Percentiles rank a stretch among this genome's conserved stretches.
Evolutionary conservation across 2,329 filamentous ascomycete species (phyloP).

Genomic region (Podosphaera xanthii): DNA sequence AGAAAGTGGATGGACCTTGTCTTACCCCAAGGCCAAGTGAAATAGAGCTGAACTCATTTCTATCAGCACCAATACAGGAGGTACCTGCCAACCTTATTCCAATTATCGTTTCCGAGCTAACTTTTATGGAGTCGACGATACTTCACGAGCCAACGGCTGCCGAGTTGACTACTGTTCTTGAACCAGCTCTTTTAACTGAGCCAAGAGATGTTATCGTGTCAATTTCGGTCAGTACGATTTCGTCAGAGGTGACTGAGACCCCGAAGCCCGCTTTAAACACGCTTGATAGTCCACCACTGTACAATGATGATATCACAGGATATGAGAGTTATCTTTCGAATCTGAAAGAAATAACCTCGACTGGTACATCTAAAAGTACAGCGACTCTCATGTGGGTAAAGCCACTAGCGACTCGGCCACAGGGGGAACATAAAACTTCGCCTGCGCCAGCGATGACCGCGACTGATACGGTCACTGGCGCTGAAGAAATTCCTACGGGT

Average conservation of each 20-base stretch:
- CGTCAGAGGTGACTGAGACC: not conserved
- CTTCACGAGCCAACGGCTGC: not conserved
- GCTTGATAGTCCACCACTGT: not conserved
- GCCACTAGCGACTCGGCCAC: not conserved
- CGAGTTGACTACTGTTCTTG: not conserved
- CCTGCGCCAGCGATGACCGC: too few species aligned
- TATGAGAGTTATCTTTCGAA: not conserved
- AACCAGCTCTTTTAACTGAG: not conserved
- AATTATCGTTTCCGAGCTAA: not conserved
- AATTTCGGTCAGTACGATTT: not conserved
- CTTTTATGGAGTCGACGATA: not conserved
- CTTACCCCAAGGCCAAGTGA: not conserved
- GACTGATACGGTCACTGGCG: too few species aligned
- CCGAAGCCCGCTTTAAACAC: not conserved
- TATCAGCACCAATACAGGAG: not conserved
- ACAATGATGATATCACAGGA: not conserved
- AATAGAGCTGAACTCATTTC: not conserved
- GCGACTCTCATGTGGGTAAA: not conserved
- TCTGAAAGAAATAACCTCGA: not conserved
- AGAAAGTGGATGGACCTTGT: not conserved
- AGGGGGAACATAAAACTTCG: too few species aligned
- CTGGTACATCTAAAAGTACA: not conserved
- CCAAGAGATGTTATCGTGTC: not conserved
- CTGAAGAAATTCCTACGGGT: too few species aligned
- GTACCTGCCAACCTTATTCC: not conserved